Conservation (phyloP, 176 grass and related monocot species). For the Oryza glumipatula region DNA sequence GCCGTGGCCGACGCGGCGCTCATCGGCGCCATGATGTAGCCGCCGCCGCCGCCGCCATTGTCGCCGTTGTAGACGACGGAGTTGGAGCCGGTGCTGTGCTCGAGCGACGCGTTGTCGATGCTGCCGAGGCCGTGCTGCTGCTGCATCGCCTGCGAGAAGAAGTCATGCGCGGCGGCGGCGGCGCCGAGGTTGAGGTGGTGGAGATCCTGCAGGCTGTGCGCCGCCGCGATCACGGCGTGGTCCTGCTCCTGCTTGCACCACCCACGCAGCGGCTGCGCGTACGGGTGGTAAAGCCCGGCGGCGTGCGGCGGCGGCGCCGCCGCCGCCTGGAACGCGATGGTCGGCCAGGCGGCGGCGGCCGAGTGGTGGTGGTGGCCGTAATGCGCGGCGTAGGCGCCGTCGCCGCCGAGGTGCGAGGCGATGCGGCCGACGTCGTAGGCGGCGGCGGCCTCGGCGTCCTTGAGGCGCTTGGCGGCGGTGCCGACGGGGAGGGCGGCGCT, state of each 20-base stretch:
- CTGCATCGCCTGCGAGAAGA: constrained; percentile 48
- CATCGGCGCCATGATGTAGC: constrained; percentile 59
- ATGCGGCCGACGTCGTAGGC: constrained; percentile 51
- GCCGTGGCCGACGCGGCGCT: constrained; percentile 17
- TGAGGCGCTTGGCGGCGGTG: constrained; percentile 69
- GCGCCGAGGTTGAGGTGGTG: constrained; percentile 56
- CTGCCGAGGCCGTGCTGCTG: constrained; percentile 44
- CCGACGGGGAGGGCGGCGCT: constrained; percentile 73
- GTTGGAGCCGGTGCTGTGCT: constrained; percentile 77
- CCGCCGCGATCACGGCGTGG: constrained; percentile 56
- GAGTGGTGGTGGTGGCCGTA: neutral
- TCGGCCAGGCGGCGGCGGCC: constrained; percentile 46
- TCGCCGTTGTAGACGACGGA: constrained; percentile 67
- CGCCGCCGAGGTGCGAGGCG: constrained; percentile 33
- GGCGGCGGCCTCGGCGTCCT: constrained; percentile 56
- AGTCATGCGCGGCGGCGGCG: constrained; percentile 44
- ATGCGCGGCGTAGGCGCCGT: constrained; percentile 38
- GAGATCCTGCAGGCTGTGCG: constrained; percentile 75
- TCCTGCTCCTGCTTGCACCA: constrained; percentile 88
- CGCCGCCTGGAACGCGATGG: constrained; percentile 60
- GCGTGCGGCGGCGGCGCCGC: neutral
- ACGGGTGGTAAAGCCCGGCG: constrained; percentile 51
- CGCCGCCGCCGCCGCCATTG: constrained; percentile 26
- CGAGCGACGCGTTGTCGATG: constrained; percentile 58
- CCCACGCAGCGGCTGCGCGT: constrained; percentile 44